These are phyloP conservation scores for Lyophyllum atratum DNA, from an alignment of 768 basidiomycete genomes.

Conservation along the genomic window DNA sequence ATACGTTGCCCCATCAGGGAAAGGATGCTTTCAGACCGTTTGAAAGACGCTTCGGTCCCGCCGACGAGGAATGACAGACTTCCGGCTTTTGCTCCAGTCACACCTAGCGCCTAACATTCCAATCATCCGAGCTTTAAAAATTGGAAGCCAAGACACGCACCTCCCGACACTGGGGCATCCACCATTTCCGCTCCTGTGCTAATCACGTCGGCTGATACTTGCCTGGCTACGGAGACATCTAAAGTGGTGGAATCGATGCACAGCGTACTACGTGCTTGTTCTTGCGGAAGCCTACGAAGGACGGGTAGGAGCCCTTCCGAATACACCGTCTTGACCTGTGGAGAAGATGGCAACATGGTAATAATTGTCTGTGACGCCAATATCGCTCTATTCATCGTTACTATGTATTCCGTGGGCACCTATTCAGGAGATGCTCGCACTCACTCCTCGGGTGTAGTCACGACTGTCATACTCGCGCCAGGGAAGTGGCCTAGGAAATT, in stretches of 20 bases:
- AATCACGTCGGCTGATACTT: slow-evolving; percentile 58
- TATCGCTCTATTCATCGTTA: slow-evolving; percentile 52
- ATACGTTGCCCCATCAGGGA: slow-evolving; percentile 78
- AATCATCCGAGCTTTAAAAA: background rate
- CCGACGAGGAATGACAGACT: slow-evolving; percentile 93
- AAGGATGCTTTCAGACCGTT: slow-evolving; percentile 58
- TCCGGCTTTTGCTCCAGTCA: slow-evolving; percentile 83
- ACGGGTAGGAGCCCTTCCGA: slow-evolving; percentile 65
- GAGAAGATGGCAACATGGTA: slow-evolving; percentile 92
- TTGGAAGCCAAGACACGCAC: slow-evolving; percentile 39
- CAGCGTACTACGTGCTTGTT: slow-evolving; percentile 46
- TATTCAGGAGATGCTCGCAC: slow-evolving; percentile 30
- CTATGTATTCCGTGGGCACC: slow-evolving; percentile 14
- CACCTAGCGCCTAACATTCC: slow-evolving; percentile 46
- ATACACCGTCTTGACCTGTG: slow-evolving; percentile 83
- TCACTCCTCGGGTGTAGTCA: slow-evolving; percentile 70
- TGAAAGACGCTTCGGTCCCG: slow-evolving; percentile 61
- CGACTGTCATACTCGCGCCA: slow-evolving; percentile 58
- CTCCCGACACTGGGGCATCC: slow-evolving; percentile 94
- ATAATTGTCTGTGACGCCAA: slow-evolving; percentile 65
- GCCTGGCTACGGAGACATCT: slow-evolving; percentile 73
- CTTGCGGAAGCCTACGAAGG: slow-evolving; percentile 49
- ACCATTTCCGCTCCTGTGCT: slow-evolving; percentile 71
- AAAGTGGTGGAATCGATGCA: slow-evolving; percentile 92
- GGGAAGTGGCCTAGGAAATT: slow-evolving; percentile 62